Conservation (phyloP, 108 stramenopile genomes). For the Cyclotella atomus region DNA sequence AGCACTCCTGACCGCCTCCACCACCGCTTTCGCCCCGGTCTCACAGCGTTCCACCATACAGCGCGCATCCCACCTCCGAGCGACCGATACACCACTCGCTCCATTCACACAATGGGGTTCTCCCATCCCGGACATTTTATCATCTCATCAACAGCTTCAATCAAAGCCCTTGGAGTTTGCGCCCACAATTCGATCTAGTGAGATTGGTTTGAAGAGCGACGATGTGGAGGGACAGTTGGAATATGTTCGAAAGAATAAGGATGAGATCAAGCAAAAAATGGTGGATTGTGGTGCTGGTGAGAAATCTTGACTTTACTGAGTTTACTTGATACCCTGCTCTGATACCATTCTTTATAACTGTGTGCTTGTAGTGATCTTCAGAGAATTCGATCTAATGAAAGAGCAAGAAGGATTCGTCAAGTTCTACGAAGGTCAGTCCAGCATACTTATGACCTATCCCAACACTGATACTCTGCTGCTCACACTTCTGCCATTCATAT, state of each 20-base stretch:
- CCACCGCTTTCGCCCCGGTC: not conserved
- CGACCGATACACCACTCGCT: not conserved
- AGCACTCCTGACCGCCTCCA: not conserved
- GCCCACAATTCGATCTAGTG: conserved; percentile 57
- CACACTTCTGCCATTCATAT: not conserved
- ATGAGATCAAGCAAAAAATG: conserved; percentile 77
- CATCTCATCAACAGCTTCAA: not conserved
- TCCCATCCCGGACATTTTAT: conserved; percentile 1
- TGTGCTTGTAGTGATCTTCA: conserved; percentile 58
- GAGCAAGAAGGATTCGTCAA: conserved; percentile 79
- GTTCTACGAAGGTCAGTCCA: conserved; percentile 56
- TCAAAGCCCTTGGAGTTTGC: conserved; percentile 56
- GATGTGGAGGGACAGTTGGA: conserved; percentile 63
- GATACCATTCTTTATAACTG: not conserved
- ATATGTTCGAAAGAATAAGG: conserved; percentile 70
- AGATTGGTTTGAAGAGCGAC: conserved; percentile 55
- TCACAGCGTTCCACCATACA: not conserved
- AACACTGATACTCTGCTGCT: not conserved
- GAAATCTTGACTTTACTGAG: not conserved
- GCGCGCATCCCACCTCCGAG: not conserved
- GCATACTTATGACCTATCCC: not conserved
- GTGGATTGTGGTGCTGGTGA: conserved; percentile 61
- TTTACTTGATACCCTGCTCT: not conserved
- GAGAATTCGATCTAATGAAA: conserved; percentile 87
- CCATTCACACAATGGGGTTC: conserved; percentile 1